A percentile compares a stretch with the other conserved stretches of the same genome.
phyloP scores from a whole-genome alignment of 225 moss, liverwort and hornwort species.

The Marchantia paleacea region DNA sequence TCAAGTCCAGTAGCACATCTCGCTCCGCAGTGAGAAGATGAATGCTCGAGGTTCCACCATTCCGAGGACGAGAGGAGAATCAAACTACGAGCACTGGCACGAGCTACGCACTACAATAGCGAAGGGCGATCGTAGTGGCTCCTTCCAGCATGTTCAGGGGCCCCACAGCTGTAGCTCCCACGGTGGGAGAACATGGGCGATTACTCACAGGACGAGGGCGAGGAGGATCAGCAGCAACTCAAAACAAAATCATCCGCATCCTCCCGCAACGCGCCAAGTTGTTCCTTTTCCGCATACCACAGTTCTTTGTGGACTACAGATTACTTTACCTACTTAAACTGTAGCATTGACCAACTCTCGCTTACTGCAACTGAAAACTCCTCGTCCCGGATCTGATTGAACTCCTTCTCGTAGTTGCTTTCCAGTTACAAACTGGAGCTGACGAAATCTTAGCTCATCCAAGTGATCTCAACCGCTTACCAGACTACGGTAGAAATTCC shows the following conservation, averaged over 20 bases:
- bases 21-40: not conserved
- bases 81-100: not conserved
- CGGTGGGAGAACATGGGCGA: slow-evolving; percentile 11
- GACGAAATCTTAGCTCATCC: not conserved
- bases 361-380: too few relatives aligned
- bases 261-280: not conserved
- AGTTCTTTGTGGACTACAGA: not conserved
- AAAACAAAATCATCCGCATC: not conserved
- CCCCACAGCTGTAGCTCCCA: not conserved
- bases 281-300: not conserved
- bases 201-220: not conserved
- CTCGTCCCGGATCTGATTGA: not conserved
- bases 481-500: too few relatives aligned
- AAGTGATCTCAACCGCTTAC: too few relatives aligned
- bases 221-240: not conserved
- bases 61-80: not conserved
- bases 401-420: not conserved
- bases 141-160: not conserved
- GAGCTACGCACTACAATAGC: not conserved
- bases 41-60: not conserved
- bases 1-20: not conserved
- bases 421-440: not conserved
- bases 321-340: not conserved
- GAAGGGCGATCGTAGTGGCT: not conserved
- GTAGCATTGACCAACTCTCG: too few relatives aligned